Percentiles rank a stretch among this genome's conserved stretches.
These are phyloP conservation scores for Rhizopus delemar DNA, from an alignment of 371 early-diverging fungal genomes.

Conservation along the genomic window DNA sequence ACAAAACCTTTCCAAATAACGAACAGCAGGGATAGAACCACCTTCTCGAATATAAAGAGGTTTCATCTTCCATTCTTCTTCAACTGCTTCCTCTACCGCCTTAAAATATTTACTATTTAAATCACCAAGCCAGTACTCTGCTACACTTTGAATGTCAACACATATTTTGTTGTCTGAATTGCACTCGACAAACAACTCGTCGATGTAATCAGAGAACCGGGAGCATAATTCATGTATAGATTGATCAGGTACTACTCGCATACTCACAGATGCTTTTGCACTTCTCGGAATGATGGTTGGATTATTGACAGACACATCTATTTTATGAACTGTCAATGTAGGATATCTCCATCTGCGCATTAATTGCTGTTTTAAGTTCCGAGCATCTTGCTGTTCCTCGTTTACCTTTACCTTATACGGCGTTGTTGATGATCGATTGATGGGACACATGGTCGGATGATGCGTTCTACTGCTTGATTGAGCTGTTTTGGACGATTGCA, in stretches of 20 bases:
- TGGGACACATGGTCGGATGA: conserved; percentile 35
- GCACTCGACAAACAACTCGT: conserved; percentile 52
- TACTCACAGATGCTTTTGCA: conserved; percentile 73
- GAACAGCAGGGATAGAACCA: conserved; percentile 82
- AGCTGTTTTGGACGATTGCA: conserved; percentile 32
- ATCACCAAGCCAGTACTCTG: conserved; percentile 84
- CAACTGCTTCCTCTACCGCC: conserved; percentile 68
- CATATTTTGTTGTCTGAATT: conserved; percentile 59
- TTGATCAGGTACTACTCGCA: conserved; percentile 85
- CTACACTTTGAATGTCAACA: conserved; percentile 58
- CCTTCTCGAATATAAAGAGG: conserved; percentile 76
- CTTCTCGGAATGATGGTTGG: conserved; percentile 74
- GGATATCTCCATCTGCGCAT: conserved; percentile 83
- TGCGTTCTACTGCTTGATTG: conserved; percentile 30
- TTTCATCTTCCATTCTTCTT: conserved; percentile 64
- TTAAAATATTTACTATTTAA: conserved; percentile 66
- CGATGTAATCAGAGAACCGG: conserved; percentile 58
- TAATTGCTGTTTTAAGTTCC: conserved; percentile 53
- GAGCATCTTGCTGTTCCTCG: conserved; percentile 27
- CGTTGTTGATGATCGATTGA: conserved; percentile 19
- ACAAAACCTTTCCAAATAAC: conserved; percentile 76
- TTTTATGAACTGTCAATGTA: conserved; percentile 79
- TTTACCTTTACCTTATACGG: conserved; percentile 31
- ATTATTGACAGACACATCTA: conserved; percentile 73
- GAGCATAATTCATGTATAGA: conserved; percentile 59